phyloP scores from a whole-genome alignment of 257 asterid genomes.

The Salvia hispanica region DNA sequence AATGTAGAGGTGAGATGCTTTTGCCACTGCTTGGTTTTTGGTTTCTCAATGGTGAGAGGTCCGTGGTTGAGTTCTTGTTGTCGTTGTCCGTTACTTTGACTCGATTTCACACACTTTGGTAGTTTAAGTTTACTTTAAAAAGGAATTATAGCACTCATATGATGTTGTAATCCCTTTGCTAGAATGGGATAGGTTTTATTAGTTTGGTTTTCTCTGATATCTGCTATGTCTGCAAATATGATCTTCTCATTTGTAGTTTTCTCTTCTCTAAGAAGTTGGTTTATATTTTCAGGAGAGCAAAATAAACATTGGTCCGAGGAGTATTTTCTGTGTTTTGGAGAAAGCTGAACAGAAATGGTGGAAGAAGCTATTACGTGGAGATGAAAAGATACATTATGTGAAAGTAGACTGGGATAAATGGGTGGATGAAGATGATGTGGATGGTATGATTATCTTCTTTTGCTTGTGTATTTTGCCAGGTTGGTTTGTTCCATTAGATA shows the following conservation, averaged over 20 bases:
- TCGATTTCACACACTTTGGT: neutral
- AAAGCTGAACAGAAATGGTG: slow-evolving; percentile 79
- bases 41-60: neutral
- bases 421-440: slow-evolving; percentile 79
- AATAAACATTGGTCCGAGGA: slow-evolving; percentile 61
- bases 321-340: slow-evolving; percentile 65
- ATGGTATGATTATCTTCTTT: slow-evolving; percentile 39
- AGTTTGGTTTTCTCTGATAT: neutral
- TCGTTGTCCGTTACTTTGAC: neutral
- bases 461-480: neutral
- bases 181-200: neutral
- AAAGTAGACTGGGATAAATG: slow-evolving; percentile 95
- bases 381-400: slow-evolving; percentile 71
- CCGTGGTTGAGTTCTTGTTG: neutral
- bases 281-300: slow-evolving; percentile 62
- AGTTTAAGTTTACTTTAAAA: neutral
- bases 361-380: slow-evolving; percentile 66
- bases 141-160: neutral
- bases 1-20: slow-evolving; percentile 55
- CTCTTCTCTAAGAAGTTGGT: slow-evolving; percentile 1
- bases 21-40: neutral
- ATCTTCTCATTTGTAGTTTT: neutral
- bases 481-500: slow-evolving; percentile 2
- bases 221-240: neutral
- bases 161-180: neutral